Evolutionary conservation across 768 basidiomycete genomes (phyloP).

Genomic region (Kwoniella sp.): DNA sequence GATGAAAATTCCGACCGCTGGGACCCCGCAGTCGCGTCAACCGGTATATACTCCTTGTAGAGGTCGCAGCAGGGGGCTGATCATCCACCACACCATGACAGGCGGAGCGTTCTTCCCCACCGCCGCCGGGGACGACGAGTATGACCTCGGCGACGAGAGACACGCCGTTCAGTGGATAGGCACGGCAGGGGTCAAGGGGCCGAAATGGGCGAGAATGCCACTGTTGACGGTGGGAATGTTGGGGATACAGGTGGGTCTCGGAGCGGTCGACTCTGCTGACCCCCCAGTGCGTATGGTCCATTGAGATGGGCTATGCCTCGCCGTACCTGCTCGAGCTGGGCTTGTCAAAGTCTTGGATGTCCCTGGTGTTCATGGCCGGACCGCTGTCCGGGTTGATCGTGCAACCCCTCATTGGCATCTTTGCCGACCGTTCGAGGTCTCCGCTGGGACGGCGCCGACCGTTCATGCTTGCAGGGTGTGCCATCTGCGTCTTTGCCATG

Average conservation of each 20-base stretch:
- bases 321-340: constrained; percentile 88
- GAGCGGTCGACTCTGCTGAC: background rate
- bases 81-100: constrained; percentile 29
- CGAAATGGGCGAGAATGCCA: constrained; percentile 47
- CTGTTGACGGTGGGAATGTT: constrained; percentile 69
- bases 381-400: constrained; percentile 84
- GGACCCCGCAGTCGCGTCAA: too few species aligned
- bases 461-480: constrained; percentile 70
- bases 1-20: too few species aligned
- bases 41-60: background rate
- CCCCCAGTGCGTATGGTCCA: constrained; percentile 66
- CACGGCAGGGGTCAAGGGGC: constrained; percentile 46
- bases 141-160: constrained; percentile 58
- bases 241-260: constrained; percentile 66
- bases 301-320: constrained; percentile 87
- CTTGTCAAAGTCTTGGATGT: constrained; percentile 77
- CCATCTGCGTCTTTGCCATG: constrained; percentile 66
- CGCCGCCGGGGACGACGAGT: constrained; percentile 51
- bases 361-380: constrained; percentile 86
- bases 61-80: too few species aligned
- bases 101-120: constrained; percentile 37
- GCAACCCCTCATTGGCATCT: constrained; percentile 76
- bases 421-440: constrained; percentile 80
- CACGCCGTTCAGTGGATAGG: constrained; percentile 50
- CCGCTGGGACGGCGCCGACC: constrained; percentile 79